phyloP scores from a whole-genome alignment of 2,329 filamentous ascomycete genomes.

The Diaporthe caulivora region DNA sequence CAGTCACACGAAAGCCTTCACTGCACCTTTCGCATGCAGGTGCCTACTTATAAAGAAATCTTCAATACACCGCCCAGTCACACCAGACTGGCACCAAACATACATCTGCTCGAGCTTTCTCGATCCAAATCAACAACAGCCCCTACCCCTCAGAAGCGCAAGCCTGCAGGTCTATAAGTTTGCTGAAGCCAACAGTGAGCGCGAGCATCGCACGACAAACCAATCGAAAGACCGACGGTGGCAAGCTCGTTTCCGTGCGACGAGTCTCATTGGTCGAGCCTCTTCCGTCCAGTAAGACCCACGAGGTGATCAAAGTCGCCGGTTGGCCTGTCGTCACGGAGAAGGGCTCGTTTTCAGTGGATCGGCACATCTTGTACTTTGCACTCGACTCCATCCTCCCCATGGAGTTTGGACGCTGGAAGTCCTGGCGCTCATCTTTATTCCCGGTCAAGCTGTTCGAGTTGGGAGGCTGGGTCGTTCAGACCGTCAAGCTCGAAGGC shows the following conservation, averaged over 20 bases:
- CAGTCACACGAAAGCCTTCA: too few relatives aligned
- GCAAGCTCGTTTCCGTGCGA: not conserved
- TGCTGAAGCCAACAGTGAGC: not conserved
- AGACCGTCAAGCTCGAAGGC: not conserved
- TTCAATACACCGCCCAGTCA: too few relatives aligned
- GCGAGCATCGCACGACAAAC: not conserved
- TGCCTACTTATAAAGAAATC: too few relatives aligned
- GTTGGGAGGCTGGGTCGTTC: not conserved
- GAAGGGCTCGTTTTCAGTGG: not conserved
- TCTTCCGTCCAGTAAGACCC: not conserved
- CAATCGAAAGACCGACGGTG: accelerated
- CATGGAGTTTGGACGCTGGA: not conserved
- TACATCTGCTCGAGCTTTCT: too few relatives aligned
- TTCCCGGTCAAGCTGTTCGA: not conserved
- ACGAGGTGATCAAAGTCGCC: not conserved
- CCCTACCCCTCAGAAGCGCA: too few relatives aligned
- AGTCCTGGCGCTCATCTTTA: not conserved
- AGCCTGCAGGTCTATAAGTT: not conserved
- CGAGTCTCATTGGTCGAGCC: not conserved
- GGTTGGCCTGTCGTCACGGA: not conserved
- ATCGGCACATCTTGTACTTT: not conserved
- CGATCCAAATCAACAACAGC: too few relatives aligned
- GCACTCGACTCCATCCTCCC: not conserved
- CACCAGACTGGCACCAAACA: too few relatives aligned
- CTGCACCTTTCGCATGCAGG: too few relatives aligned